A percentile compares a stretch with the other conserved stretches of the same genome.
These are phyloP conservation scores for Fimicolochytrium jonesii DNA, from an alignment of 192 early-diverging fungal species.

Conservation along the genomic window DNA sequence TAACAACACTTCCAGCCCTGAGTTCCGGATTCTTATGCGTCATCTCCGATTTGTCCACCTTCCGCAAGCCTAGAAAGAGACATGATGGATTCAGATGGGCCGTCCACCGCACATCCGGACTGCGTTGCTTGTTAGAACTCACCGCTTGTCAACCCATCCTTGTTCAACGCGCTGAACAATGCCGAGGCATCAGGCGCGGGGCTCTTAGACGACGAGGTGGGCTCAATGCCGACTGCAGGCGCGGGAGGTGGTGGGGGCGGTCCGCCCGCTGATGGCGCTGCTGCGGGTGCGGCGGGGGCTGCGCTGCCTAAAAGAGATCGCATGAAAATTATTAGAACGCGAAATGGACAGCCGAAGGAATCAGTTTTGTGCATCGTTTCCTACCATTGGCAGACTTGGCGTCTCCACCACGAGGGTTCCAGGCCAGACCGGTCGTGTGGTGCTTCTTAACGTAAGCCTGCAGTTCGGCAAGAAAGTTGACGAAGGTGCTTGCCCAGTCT, in stretches of 20 bases:
- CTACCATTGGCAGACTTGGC: slow-evolving; percentile 32
- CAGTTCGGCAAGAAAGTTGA: slow-evolving; percentile 67
- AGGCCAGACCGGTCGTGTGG: slow-evolving; percentile 84
- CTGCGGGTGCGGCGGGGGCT: slow-evolving; percentile 15
- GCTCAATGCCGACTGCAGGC: slow-evolving; percentile 18
- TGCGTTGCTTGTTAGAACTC: too few relatives aligned
- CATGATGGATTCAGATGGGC: too few relatives aligned
- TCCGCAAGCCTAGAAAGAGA: slow-evolving; percentile 63
- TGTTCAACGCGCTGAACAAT: slow-evolving; percentile 84
- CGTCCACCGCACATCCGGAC: too few relatives aligned
- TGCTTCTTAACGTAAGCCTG: slow-evolving; percentile 82
- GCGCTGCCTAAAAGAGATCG: too few relatives aligned
- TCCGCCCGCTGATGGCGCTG: slow-evolving; percentile 29
- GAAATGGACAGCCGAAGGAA: too few relatives aligned
- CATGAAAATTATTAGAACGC: too few relatives aligned
- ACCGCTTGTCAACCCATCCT: slow-evolving; percentile 51
- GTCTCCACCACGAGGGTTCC: slow-evolving; percentile 82
- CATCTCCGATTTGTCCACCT: slow-evolving; percentile 95
- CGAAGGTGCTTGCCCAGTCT: slow-evolving; percentile 78
- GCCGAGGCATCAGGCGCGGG: slow-evolving; percentile 28
- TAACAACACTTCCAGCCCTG: slow-evolving; percentile 63
- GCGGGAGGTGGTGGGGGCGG: slow-evolving; percentile 37
- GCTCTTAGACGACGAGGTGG: slow-evolving; percentile 28
- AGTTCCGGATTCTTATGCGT: slow-evolving; percentile 97
- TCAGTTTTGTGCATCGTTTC: neutral